Base-by-base conservation (phyloP, 2,329 filamentous ascomycete genomes). In the Beauveria asiatica region DNA sequence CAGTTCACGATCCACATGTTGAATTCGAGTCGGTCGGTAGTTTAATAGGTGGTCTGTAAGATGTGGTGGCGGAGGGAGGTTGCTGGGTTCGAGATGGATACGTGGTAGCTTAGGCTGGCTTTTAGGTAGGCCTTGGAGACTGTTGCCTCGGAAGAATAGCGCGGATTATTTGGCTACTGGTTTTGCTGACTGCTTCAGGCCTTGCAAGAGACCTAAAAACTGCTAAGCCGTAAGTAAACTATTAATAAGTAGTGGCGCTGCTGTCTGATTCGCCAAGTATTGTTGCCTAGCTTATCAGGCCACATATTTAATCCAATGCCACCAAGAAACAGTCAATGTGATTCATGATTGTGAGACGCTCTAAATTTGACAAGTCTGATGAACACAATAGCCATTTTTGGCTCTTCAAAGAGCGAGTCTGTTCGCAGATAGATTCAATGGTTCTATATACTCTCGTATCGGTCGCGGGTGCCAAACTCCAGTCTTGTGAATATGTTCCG, bases 1-100 rank as follows among this genome's bases (percentile, higher is more conserved):
- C 92, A 96, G 84, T 93, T 92, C 74, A 96, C 78, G 75, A 96
- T 89, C 90, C 90, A 96, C 92, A 96, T 96, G 49, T 53, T 59
- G 45, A 41, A 21, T 44, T 53, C 17, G 39, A n/a, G 21, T 21
- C 41, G 23, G 46, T 51, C 13, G 48, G 9, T 17, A 5, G 13
- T 41, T 3, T 8, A 17, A 9, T 9, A 48, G n/a, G 37, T 33
- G 21, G 5, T 44, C 17, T 13, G 16, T 52, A 27, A 45, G 46
- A 39, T 57, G 23, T 37, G 10, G 45, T 46, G 46, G 45, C 39
- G n/a, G 42, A 57, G 55, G 45, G 45, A 41, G 10, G 25, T 23
- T 25, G 56, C n/a, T 58, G 17, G 56, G 25, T 17, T 16, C 23
- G 19, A 23, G 46, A 59, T 45, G 56, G 56, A 59, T 59, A 59